Evolutionary conservation across 768 basidiomycete species (phyloP).

Genomic region (Naganishia friedmannii): DNA sequence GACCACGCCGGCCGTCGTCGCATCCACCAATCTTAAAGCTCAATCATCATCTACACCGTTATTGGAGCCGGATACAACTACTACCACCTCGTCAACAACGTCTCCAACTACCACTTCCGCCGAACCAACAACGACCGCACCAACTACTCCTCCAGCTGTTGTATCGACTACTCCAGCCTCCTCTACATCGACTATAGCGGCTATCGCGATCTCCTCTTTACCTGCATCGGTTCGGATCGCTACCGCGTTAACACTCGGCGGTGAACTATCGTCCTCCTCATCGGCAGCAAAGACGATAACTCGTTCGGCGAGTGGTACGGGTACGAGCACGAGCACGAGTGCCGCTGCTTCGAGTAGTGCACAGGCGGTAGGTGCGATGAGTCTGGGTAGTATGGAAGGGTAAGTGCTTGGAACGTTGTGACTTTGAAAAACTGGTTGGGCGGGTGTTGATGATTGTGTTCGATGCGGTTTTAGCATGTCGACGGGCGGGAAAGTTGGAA

Average conservation of each 20-base stretch:
- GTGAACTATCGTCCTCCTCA: neutral
- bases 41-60: neutral
- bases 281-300: too few species aligned
- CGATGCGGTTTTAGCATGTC: neutral
- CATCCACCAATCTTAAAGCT: neutral
- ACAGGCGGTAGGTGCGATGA: neutral
- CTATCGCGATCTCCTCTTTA: neutral
- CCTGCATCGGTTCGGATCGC: neutral
- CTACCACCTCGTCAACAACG: neutral
- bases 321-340: neutral
- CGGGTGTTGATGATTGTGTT: neutral
- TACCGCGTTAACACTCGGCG: slow-evolving; percentile 6
- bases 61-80: neutral
- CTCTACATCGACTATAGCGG: neutral
- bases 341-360: neutral
- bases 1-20: neutral
- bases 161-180: neutral
- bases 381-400: neutral
- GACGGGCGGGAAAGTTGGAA: slow-evolving; percentile 13
- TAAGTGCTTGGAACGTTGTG: neutral
- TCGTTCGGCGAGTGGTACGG: neutral
- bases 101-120: neutral
- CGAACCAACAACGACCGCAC: neutral
- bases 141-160: neutral
- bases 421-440: neutral